Conservation (phyloP, 2,329 filamentous ascomycete genomes). For the Cadophora sp. region DNA sequence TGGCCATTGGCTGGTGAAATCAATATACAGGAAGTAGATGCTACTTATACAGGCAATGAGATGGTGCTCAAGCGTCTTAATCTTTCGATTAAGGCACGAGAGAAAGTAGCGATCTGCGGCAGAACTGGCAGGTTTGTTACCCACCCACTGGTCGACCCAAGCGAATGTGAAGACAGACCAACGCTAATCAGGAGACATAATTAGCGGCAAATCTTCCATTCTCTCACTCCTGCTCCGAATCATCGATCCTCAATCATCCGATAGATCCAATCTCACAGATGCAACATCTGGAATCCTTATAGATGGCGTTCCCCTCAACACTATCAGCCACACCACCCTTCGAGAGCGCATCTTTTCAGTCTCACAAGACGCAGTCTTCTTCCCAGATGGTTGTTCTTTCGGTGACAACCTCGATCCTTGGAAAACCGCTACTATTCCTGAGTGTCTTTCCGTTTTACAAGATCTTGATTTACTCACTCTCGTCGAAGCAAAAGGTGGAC, state of each 20-base stretch:
- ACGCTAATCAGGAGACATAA: too few species aligned
- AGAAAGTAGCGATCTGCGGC: neutral
- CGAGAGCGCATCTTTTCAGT: neutral
- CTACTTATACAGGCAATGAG: neutral
- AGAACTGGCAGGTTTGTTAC: neutral
- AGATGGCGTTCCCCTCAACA: neutral
- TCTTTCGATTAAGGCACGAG: neutral
- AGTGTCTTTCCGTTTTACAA: neutral
- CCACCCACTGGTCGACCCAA: too few species aligned
- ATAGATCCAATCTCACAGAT: neutral
- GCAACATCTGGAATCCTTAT: neutral
- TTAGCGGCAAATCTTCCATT: neutral
- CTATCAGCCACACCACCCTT: neutral
- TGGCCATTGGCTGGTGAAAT: slow-evolving; percentile 14
- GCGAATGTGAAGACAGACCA: too few species aligned
- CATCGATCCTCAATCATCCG: neutral
- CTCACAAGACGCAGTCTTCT: neutral
- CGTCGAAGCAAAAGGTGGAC: neutral
- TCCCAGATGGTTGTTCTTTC: neutral
- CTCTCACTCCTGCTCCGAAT: too few species aligned
- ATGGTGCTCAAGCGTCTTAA: neutral
- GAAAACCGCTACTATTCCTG: neutral
- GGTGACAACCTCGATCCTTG: neutral
- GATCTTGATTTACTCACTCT: neutral
- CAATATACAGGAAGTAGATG: neutral